A percentile compares a stretch with the other conserved stretches of the same genome.
Evolutionary conservation across 306 rosid species (phyloP).

Genomic region (Vachellia pachyceras): DNA sequence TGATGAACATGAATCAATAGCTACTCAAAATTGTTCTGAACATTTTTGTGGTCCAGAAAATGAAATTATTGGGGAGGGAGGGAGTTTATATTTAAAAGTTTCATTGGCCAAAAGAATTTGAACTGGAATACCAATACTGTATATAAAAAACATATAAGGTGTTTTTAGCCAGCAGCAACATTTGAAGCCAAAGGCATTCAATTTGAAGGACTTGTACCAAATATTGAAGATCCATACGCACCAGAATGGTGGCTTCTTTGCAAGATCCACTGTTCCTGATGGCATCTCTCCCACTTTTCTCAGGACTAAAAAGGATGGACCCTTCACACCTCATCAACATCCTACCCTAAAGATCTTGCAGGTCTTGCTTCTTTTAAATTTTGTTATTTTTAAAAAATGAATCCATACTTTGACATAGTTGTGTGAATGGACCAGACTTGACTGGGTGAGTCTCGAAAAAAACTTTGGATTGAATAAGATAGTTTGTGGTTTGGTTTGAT

Average conservation of each 20-base stretch:
- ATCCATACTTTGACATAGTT: neutral
- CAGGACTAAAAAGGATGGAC: conserved; percentile 80
- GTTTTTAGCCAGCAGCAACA: too few species aligned
- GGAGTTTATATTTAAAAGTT: too few species aligned
- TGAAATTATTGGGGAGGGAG: too few species aligned
- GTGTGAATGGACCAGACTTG: too few species aligned
- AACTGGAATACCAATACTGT: too few species aligned
- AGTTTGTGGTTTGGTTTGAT: too few species aligned
- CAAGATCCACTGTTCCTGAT: conserved; percentile 70
- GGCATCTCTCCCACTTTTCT: conserved; percentile 80
- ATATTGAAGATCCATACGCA: too few species aligned
- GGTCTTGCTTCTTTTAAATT: neutral
- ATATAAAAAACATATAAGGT: too few species aligned
- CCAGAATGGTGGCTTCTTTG: conserved; percentile 74
- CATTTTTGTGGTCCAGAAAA: conserved; percentile 5
- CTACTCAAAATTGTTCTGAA: neutral
- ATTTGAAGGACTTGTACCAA: conserved; percentile 69
- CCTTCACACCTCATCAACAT: conserved; percentile 48
- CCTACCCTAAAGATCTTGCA: conserved; percentile 16
- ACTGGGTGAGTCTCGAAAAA: too few species aligned
- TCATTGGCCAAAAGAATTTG: too few species aligned
- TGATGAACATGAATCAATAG: neutral
- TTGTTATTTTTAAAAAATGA: neutral
- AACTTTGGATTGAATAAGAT: too few species aligned
- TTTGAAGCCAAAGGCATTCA: conserved; percentile 65